Conservation (phyloP, 768 basidiomycete species). For the Rhizopogon sp. region DNA sequence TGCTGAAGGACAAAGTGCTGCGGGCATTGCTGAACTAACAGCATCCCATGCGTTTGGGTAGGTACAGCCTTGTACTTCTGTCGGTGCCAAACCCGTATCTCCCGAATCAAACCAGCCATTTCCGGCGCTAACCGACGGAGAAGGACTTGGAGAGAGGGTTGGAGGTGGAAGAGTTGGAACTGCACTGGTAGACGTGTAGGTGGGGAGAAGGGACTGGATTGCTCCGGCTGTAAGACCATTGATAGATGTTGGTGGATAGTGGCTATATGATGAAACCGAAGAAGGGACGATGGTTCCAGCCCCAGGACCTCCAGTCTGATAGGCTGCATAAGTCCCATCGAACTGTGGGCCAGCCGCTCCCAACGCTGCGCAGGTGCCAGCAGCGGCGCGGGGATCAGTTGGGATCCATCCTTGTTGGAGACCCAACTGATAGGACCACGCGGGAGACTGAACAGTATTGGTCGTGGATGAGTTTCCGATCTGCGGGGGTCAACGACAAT, state of each 20-base stretch:
- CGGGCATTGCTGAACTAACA: slow-evolving; percentile 41
- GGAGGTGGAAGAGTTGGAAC: slow-evolving; percentile 53
- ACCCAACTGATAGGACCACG: slow-evolving; percentile 70
- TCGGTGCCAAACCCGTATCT: slow-evolving; percentile 51
- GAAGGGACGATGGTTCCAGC: slow-evolving; percentile 42
- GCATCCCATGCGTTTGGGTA: slow-evolving; percentile 67
- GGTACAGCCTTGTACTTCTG: slow-evolving; percentile 55
- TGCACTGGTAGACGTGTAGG: slow-evolving; percentile 59
- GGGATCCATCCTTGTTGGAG: slow-evolving; percentile 79
- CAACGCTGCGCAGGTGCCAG: slow-evolving; percentile 61
- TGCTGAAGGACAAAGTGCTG: slow-evolving; percentile 33
- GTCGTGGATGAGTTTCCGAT: slow-evolving; percentile 53
- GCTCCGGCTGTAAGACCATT: slow-evolving; percentile 36
- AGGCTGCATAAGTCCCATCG: slow-evolving; percentile 49
- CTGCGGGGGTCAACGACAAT: slow-evolving; percentile 15
- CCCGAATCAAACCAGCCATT: slow-evolving; percentile 54
- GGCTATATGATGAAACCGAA: slow-evolving; percentile 35
- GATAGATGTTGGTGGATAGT: slow-evolving; percentile 53
- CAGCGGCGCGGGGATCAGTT: slow-evolving; percentile 56
- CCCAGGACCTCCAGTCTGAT: slow-evolving; percentile 66
- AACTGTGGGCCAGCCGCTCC: slow-evolving; percentile 42
- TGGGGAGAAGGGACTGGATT: slow-evolving; percentile 40
- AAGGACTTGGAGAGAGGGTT: slow-evolving; percentile 40
- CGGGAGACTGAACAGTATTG: slow-evolving; percentile 44
- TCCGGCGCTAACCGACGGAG: slow-evolving; percentile 36